These are phyloP conservation scores for Pythium plurisporium DNA, from an alignment of 352 stramenopile species.

Conservation along the genomic window DNA sequence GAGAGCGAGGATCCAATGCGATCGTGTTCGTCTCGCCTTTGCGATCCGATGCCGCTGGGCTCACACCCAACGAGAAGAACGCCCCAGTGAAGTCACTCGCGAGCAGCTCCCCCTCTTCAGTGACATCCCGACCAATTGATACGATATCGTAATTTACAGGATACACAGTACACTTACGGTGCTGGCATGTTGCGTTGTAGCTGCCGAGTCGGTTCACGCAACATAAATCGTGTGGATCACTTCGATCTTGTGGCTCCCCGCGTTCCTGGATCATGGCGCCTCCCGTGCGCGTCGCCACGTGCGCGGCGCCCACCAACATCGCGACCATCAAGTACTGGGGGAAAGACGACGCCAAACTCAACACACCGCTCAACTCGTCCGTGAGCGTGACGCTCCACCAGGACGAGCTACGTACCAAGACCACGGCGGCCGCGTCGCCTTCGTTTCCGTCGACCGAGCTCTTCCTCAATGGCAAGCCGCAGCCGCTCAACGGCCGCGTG, in stretches of 20 bases:
- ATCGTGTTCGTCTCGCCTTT: conserved; percentile 12
- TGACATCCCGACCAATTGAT: conserved; percentile 2
- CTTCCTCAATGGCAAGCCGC: conserved; percentile 95
- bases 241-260: too few species aligned
- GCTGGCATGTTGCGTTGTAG: too few species aligned
- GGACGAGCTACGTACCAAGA: conserved; percentile 93
- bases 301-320: conserved; percentile 96
- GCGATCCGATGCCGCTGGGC: conserved; percentile 10
- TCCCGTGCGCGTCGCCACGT: conserved; percentile 69
- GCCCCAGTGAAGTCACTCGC: conserved; percentile 6
- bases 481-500: conserved; percentile 79
- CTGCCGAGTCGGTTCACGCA: too few species aligned
- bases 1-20: background rate
- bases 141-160: background rate
- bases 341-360: conserved; percentile 89
- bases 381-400: conserved; percentile 96
- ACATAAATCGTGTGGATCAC: too few species aligned
- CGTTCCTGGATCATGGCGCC: conserved; percentile 13
- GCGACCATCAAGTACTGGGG: conserved; percentile 99
- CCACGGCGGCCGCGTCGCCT: conserved; percentile 77
- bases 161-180: too few species aligned
- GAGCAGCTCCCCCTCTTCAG: conserved; percentile 15
- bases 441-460: conserved; percentile 87
- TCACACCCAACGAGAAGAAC: conserved; percentile 9
- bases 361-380: conserved; percentile 97